A percentile compares a stretch with the other conserved stretches of the same genome.
Conservation (phyloP, 2,329 filamentous ascomycete species). For the Mycosphaerelloides madeirae region DNA sequence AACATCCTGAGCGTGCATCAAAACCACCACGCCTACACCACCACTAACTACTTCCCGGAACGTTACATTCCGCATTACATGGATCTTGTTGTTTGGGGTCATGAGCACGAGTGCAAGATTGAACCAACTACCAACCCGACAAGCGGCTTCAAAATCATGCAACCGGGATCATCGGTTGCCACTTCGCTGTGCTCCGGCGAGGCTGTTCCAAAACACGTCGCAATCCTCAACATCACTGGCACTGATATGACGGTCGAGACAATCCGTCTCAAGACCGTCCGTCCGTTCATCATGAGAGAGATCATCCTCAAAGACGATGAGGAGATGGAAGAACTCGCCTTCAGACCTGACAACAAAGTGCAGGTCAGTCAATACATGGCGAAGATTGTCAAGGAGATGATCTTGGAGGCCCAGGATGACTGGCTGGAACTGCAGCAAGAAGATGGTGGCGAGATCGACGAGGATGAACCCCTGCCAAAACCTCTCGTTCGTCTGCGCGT, state of each 20-base stretch:
- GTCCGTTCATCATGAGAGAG: slow-evolving; percentile 84
- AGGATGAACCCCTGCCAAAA: slow-evolving; percentile 61
- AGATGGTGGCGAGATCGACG: slow-evolving; percentile 37
- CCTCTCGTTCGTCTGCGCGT: slow-evolving; percentile 87
- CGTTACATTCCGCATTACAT: slow-evolving; percentile 88
- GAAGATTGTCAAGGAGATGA: slow-evolving; percentile 76
- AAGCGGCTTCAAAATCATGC: slow-evolving; percentile 91
- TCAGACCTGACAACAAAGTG: slow-evolving; percentile 75
- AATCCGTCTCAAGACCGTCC: slow-evolving; percentile 78
- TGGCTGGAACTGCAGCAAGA: slow-evolving; percentile 77
- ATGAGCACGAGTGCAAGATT: slow-evolving; percentile 94
- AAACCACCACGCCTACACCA: slow-evolving; percentile 87
- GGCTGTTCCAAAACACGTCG: slow-evolving; percentile 84
- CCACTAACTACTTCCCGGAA: slow-evolving; percentile 91
- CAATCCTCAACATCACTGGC: slow-evolving; percentile 77
- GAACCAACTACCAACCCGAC: slow-evolving; percentile 78
- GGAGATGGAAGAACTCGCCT: slow-evolving; percentile 71
- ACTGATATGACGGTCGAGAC: slow-evolving; percentile 66
- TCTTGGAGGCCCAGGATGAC: slow-evolving; percentile 73
- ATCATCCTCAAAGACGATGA: slow-evolving; percentile 71
- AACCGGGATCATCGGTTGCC: slow-evolving; percentile 91
- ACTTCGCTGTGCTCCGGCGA: slow-evolving; percentile 89
- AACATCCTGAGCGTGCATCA: slow-evolving; percentile 94
- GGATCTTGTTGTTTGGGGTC: slow-evolving; percentile 90
- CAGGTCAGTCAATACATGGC: slow-evolving; percentile 74